phyloP scores from a whole-genome alignment of 768 basidiomycete species.

The Leccinum incarnatum region DNA sequence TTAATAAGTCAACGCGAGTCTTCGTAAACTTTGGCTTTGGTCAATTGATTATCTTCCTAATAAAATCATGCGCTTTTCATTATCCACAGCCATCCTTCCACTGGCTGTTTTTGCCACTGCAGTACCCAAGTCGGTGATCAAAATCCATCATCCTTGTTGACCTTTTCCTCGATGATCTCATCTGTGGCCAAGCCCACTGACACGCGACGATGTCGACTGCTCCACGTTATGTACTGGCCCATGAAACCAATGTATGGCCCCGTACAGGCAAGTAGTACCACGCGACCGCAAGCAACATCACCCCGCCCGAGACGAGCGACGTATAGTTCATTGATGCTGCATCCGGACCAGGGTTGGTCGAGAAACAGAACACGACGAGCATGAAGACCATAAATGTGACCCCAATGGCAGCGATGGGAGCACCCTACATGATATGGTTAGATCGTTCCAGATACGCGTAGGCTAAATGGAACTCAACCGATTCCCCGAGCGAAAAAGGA shows the following conservation, averaged over 20 bases:
- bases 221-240: conserved; percentile 53
- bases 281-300: conserved; percentile 48
- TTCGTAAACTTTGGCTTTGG: too few species aligned
- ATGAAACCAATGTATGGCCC: conserved; percentile 67
- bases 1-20: too few species aligned
- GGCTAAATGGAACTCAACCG: conserved; percentile 25
- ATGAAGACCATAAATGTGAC: conserved; percentile 66
- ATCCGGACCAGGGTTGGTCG: conserved; percentile 43
- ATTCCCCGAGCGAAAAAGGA: conserved; percentile 42
- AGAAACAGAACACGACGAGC: conserved; percentile 61
- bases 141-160: not conserved
- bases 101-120: too few species aligned
- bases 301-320: conserved; percentile 59
- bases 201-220: not conserved
- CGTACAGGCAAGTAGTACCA: conserved; percentile 74
- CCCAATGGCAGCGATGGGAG: conserved; percentile 49
- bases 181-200: not conserved
- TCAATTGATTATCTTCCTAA: too few species aligned
- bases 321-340: conserved; percentile 66
- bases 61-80: too few species aligned
- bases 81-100: too few species aligned
- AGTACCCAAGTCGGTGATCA: too few species aligned
- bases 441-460: not conserved
- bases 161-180: not conserved
- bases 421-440: conserved; percentile 37